Evolutionary conservation across 495 filamentous ascomycete species (phyloP).

Genomic region (Hypoxylon subgilvum): DNA sequence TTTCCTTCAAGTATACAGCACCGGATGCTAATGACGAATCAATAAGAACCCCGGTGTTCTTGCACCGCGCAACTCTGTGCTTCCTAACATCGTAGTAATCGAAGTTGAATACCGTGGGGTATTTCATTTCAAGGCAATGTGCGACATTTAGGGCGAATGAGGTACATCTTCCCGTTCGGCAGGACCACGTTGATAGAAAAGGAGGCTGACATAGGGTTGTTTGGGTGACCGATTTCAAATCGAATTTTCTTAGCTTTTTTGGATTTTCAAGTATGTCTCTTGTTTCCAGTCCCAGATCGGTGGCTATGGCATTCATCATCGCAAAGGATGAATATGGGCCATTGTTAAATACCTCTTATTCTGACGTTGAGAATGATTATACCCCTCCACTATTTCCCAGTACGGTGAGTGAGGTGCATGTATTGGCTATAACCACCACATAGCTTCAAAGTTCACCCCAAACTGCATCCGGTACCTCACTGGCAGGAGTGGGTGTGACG

Average conservation of each 20-base stretch:
- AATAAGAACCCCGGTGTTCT: not conserved
- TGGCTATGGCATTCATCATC: not conserved
- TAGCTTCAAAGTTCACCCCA: not conserved
- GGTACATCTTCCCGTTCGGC: not conserved
- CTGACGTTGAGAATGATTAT: too few relatives aligned
- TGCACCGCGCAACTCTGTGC: not conserved
- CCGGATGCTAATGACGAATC: not conserved
- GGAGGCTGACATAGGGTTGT: not conserved
- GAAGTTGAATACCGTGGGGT: not conserved
- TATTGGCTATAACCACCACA: too few relatives aligned
- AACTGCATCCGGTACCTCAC: not conserved
- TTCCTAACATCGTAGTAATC: not conserved
- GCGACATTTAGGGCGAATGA: not conserved
- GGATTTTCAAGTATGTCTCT: not conserved
- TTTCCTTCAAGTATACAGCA: constrained; percentile 1
- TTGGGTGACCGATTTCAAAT: not conserved
- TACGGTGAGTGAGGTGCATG: too few relatives aligned
- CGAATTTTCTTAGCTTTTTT: not conserved
- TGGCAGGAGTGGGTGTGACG: not conserved
- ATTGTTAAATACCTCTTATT: too few relatives aligned
- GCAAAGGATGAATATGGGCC: too few relatives aligned
- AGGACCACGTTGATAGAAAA: not conserved
- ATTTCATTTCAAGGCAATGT: not conserved
- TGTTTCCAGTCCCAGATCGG: too few relatives aligned
- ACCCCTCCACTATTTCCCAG: too few relatives aligned